phyloP scores from a whole-genome alignment of 2,329 filamentous ascomycete genomes.

The Fusarium mundagurra region DNA sequence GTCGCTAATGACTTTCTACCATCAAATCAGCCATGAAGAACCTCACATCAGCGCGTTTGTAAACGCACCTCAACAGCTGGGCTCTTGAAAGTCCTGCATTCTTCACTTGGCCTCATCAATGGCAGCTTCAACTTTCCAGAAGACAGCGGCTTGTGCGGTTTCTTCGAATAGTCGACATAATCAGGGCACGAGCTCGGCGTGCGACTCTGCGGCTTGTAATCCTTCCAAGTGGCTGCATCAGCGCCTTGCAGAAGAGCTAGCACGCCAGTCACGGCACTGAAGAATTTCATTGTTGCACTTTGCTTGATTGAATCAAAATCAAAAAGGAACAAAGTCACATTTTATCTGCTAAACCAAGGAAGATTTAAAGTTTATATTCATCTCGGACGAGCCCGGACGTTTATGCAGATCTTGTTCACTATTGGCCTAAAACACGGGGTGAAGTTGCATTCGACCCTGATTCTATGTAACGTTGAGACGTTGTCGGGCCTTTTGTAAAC shows the following conservation, averaged over 20 bases:
- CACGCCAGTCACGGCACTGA: neutral
- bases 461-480: slow-evolving; percentile 20
- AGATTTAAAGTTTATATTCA: neutral
- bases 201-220: slow-evolving; percentile 14
- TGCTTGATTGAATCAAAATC: fast-evolving
- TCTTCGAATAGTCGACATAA: slow-evolving; percentile 14
- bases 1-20: slow-evolving; percentile 16
- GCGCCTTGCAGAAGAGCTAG: neutral
- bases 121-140: slow-evolving; percentile 12
- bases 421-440: slow-evolving; percentile 6
- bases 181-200: slow-evolving; percentile 12
- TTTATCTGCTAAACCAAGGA: neutral
- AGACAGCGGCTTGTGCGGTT: neutral
- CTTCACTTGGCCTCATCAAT: slow-evolving; percentile 16
- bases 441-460: neutral
- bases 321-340: neutral
- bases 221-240: slow-evolving; percentile 3
- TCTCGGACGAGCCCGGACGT: neutral
- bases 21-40: fast-evolving
- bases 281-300: neutral
- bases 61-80: neutral
- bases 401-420: neutral
- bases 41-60: fast-evolving
- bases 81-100: slow-evolving; percentile 27
- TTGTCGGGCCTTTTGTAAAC: slow-evolving; percentile 3